Evolutionary conservation across 257 asterid species (phyloP).

Genomic region (Handroanthus guayacan): DNA sequence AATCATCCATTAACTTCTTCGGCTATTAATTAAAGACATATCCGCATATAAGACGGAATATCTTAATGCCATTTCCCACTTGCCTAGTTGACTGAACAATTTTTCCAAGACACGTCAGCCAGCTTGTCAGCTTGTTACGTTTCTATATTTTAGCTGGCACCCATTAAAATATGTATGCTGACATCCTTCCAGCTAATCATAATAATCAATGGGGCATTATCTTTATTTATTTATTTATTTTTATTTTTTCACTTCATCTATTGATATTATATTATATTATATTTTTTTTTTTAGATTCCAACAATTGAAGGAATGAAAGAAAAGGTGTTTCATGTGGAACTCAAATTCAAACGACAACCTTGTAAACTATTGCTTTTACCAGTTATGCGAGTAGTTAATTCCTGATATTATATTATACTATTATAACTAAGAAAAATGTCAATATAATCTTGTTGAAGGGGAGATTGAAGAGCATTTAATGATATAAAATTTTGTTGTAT

Average conservation of each 20-base stretch:
- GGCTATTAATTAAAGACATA: neutral
- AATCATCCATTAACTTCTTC: neutral
- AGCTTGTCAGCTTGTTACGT: constrained; percentile 22
- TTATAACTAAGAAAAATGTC: no score
- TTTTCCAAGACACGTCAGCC: neutral
- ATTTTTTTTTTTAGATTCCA: no score
- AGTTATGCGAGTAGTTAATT: no score
- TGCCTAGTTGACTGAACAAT: neutral
- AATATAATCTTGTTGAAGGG: no score
- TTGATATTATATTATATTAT: neutral
- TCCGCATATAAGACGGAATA: constrained; percentile 17
- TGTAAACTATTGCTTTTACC: no score
- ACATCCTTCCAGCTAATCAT: neutral
- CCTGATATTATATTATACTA: no score
- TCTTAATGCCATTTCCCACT: neutral
- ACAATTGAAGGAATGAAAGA: no score
- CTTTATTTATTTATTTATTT: neutral
- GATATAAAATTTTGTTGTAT: no score
- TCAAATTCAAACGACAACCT: no score
- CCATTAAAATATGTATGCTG: neutral
- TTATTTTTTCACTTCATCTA: neutral
- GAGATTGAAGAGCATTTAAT: no score
- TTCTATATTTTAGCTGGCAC: constrained; percentile 18
- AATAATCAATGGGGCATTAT: neutral
- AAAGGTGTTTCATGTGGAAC: no score